phyloP scores from a whole-genome alignment of 768 basidiomycete genomes.

The Pisolithus orientalis region DNA sequence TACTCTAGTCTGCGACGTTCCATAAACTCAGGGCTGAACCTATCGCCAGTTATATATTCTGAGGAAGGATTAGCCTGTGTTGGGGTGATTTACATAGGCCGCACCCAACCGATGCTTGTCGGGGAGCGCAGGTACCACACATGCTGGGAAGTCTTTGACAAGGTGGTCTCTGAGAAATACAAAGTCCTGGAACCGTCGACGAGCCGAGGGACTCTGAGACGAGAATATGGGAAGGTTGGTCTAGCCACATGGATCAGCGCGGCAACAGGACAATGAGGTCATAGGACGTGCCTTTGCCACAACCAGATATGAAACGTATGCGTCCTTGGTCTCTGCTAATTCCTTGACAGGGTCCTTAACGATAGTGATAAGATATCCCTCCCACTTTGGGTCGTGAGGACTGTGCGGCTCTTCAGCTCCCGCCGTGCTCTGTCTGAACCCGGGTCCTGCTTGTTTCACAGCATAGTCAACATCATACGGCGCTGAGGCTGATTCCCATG shows the following conservation, averaged over 20 bases:
- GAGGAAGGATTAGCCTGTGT: constrained; percentile 4
- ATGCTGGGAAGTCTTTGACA: constrained; percentile 89
- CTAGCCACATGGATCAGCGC: constrained; percentile 36
- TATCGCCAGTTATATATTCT: constrained; percentile 98
- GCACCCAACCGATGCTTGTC: constrained; percentile 94
- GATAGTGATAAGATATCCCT: constrained; percentile 72
- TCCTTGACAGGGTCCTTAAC: constrained; percentile 95
- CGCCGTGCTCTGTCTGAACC: constrained; percentile 75
- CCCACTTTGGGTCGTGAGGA: constrained; percentile 86
- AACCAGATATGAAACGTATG: constrained; percentile 92
- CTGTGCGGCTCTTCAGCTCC: constrained; percentile 58
- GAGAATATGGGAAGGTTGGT: constrained; percentile 89
- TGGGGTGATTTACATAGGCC: constrained; percentile 21
- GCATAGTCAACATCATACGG: constrained; percentile 43
- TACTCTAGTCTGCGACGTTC: constrained; percentile 86
- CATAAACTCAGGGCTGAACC: constrained; percentile 97
- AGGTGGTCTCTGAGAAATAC: constrained; percentile 88
- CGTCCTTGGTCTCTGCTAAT: constrained; percentile 94
- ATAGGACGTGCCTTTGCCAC: constrained; percentile 63
- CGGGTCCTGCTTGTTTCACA: constrained; percentile 49
- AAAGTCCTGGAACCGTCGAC: constrained; percentile 95
- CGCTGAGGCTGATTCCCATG: constrained; percentile 75
- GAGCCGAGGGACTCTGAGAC: constrained; percentile 60
- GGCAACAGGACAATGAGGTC: background rate
- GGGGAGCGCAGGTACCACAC: constrained; percentile 94